Base-by-base conservation (phyloP, 441 rosid species). In the Erodium trifolium region DNA sequence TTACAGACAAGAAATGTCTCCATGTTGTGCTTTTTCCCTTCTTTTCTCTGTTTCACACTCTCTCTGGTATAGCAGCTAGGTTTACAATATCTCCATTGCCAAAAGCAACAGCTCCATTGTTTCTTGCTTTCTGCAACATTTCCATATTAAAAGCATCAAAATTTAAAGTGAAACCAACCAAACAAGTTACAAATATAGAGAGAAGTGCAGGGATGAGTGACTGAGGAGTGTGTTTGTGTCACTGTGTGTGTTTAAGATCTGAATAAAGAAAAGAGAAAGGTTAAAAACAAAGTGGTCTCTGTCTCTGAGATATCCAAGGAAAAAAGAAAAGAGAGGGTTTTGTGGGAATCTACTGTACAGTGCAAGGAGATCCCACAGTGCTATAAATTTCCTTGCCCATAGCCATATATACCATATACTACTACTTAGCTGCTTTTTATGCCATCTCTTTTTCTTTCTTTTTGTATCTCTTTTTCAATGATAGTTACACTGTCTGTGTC, bases 231-330 rank as follows among this genome's bases (percentile, higher is more conserved):
- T 31, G 34, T 31, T 31, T 31, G 34, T 31, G 27, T 23, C 27
- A 23, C 27, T 23, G 27, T 23, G 27, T 0, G 1, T 23, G 34
- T 31, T 2, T 31, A 31, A 31, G 34, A 31, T 31, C 59, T 51
- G 59, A 51, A 51, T 51, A 51, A 51, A 51, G 18, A 51, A 51
- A n/a, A 51, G 59, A 51, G 17, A 51, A 49, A 49, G 49, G 49
- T 43, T 43, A 43, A 43, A 43, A 43, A 43, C 49, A 43, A 43
- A 43, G 49, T 43, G 49, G 49, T 9, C 12, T 9, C 49, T 43
- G 12, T 41, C 7, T 41, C 47, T 43, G 49, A 10, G 49, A 10
- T 8, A 43, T 8, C 11, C 49, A 43, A 43, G 49, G 12, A 43
- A 43, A 10, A 43, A 43, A 7, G 5, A 43, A 43, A 43, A 7